phyloP scores from a whole-genome alignment of 2,329 filamentous ascomycete genomes.

The Exophiala lecanii-corni region DNA sequence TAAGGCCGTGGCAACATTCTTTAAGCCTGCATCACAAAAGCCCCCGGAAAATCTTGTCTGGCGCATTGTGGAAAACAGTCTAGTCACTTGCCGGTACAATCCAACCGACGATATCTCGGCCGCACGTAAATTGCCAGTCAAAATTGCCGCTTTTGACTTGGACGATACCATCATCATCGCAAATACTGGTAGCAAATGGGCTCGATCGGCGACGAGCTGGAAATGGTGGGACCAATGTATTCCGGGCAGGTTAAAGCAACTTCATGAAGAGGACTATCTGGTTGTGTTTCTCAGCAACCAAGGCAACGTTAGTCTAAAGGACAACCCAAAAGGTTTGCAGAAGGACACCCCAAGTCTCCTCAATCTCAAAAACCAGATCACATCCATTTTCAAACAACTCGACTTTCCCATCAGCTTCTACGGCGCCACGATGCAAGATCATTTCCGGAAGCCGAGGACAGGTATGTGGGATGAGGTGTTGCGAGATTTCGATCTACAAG shows the following conservation, averaged over 20 bases:
- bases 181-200: conserved; percentile 74
- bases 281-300: conserved; percentile 87
- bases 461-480: conserved; percentile 81
- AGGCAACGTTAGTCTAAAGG: conserved; percentile 70
- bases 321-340: conserved; percentile 66
- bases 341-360: conserved; percentile 61
- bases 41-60: conserved; percentile 70
- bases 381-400: conserved; percentile 63
- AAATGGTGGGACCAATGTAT: conserved; percentile 84
- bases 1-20: conserved; percentile 71
- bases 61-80: conserved; percentile 60
- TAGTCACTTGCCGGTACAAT: conserved; percentile 70
- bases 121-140: conserved; percentile 17
- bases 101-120: conserved; percentile 12
- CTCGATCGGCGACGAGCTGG: conserved; percentile 71
- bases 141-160: conserved; percentile 46
- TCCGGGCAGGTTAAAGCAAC: conserved; percentile 59
- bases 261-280: conserved; percentile 70
- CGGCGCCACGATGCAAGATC: conserved; percentile 77
- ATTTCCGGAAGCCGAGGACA: conserved; percentile 76
- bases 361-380: conserved; percentile 79
- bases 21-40: conserved; percentile 81
- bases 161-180: conserved; percentile 85
- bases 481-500: conserved; percentile 56
- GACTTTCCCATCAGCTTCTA: conserved; percentile 76